These are phyloP conservation scores for Achaetomium macrosporum DNA, from an alignment of 2,329 filamentous ascomycete species.

Conservation along the genomic window DNA sequence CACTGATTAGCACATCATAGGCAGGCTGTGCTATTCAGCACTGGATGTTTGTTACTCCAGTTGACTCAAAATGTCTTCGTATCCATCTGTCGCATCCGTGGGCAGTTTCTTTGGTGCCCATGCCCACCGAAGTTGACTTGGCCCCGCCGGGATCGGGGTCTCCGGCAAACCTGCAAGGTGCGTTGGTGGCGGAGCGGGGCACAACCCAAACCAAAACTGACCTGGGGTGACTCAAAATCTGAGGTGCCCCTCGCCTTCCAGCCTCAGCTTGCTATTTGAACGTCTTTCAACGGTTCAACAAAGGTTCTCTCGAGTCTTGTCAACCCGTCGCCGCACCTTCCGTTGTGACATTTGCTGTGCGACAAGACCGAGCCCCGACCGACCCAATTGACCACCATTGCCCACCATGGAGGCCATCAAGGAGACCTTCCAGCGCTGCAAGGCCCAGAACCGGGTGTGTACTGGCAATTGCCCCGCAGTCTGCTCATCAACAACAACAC, in stretches of 20 bases:
- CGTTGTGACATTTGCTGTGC: not conserved
- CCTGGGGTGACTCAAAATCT: conserved; percentile 8
- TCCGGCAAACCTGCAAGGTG: no score
- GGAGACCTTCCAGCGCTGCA: conserved; percentile 55
- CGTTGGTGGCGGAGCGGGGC: conserved; percentile 6
- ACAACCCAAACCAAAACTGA: no score
- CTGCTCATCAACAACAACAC: not conserved
- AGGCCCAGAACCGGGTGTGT: conserved; percentile 52
- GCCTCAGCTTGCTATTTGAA: conserved; percentile 2
- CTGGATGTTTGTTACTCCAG: not conserved
- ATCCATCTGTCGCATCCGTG: no score
- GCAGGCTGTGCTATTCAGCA: not conserved
- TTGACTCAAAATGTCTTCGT: no score
- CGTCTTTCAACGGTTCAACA: conserved; percentile 1
- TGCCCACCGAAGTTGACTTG: no score
- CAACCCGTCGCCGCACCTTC: not conserved
- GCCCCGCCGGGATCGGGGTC: not conserved
- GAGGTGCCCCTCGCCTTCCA: conserved; percentile 8
- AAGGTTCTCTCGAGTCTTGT: not conserved
- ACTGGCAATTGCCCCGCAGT: conserved; percentile 23
- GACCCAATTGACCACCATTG: conserved; percentile 10
- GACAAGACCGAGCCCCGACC: not conserved
- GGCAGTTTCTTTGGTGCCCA: no score
- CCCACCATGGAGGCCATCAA: conserved; percentile 51
- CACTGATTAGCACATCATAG: no score